These are phyloP conservation scores for Didymosphaeria variabile DNA, from an alignment of 2,329 filamentous ascomycete genomes.

Conservation along the genomic window DNA sequence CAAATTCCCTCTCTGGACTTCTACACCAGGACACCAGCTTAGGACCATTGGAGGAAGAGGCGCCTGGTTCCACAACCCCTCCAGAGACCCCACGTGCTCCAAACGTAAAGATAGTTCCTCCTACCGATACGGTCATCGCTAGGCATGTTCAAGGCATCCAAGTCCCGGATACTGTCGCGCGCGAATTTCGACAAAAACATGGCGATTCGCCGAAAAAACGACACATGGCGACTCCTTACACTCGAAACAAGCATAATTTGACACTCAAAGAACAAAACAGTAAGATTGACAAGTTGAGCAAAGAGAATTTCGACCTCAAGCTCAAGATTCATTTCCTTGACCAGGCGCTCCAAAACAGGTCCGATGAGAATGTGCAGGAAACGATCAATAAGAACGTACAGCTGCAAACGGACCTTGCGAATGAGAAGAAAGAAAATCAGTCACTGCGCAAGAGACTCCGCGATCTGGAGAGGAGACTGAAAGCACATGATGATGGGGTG, in stretches of 20 bases:
- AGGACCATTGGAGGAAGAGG: conserved; percentile 69
- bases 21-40: conserved; percentile 57
- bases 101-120: conserved; percentile 63
- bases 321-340: conserved; percentile 97
- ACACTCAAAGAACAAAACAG: conserved; percentile 97
- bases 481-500: conserved; percentile 63
- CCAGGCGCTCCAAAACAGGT: conserved; percentile 89
- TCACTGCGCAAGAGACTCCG: conserved; percentile 80
- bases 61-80: conserved; percentile 55
- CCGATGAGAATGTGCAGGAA: conserved; percentile 95
- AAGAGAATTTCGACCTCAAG: conserved; percentile 97
- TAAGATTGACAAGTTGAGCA: conserved; percentile 93
- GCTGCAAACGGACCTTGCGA: conserved; percentile 87
- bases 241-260: conserved; percentile 60
- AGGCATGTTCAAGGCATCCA: conserved; percentile 90
- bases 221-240: conserved; percentile 48
- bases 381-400: conserved; percentile 98
- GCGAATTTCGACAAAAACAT: conserved; percentile 82
- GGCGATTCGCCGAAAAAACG: conserved; percentile 70
- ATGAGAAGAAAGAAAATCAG: conserved; percentile 91
- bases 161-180: conserved; percentile 86
- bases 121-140: conserved; percentile 87
- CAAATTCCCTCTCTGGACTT: conserved; percentile 43
- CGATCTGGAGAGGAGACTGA: conserved; percentile 83
- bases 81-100: conserved; percentile 75